phyloP scores from a whole-genome alignment of 2,329 filamentous ascomycete genomes.

The Cladophialophora carrionii region DNA sequence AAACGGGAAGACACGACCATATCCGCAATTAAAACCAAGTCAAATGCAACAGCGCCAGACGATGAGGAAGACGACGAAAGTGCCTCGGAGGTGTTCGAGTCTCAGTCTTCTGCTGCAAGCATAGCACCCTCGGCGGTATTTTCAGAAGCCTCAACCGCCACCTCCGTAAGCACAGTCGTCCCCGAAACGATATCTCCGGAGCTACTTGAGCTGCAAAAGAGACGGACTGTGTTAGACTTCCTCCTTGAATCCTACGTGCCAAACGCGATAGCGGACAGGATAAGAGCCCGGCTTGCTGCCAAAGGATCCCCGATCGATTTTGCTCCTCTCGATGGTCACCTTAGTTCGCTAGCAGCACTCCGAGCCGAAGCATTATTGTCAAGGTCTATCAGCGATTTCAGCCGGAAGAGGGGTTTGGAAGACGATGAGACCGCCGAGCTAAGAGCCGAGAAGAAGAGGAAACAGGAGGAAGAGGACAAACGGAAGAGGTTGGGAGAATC shows the following conservation, averaged over 20 bases:
- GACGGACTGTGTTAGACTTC: slow-evolving; percentile 56
- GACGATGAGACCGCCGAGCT: slow-evolving; percentile 50
- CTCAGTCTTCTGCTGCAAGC: slow-evolving; percentile 39
- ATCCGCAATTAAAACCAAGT: slow-evolving; percentile 32
- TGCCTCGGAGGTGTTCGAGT: slow-evolving; percentile 32
- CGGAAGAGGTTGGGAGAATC: slow-evolving; percentile 76
- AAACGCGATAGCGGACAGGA: slow-evolving; percentile 42
- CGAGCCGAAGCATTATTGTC: slow-evolving; percentile 72
- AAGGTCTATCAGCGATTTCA: slow-evolving; percentile 59
- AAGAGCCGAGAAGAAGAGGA: slow-evolving; percentile 79
- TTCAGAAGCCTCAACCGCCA: slow-evolving; percentile 46
- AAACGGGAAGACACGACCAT: slow-evolving; percentile 58
- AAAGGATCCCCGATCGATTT: slow-evolving; percentile 64
- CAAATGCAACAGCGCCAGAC: slow-evolving; percentile 39
- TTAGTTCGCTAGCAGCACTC: slow-evolving; percentile 66
- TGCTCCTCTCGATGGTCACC: slow-evolving; percentile 68
- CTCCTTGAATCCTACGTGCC: slow-evolving; percentile 56
- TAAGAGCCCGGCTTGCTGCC: slow-evolving; percentile 40
- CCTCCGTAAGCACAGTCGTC: slow-evolving; percentile 44
- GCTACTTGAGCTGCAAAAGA: slow-evolving; percentile 51
- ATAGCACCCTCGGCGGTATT: slow-evolving; percentile 44
- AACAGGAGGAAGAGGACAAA: slow-evolving; percentile 85
- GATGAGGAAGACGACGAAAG: slow-evolving; percentile 37
- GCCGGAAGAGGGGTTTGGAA: slow-evolving; percentile 49
- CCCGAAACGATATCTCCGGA: slow-evolving; percentile 43